These are phyloP conservation scores for Tuber aestivum DNA, from an alignment of 495 filamentous ascomycete genomes.

Conservation along the genomic window DNA sequence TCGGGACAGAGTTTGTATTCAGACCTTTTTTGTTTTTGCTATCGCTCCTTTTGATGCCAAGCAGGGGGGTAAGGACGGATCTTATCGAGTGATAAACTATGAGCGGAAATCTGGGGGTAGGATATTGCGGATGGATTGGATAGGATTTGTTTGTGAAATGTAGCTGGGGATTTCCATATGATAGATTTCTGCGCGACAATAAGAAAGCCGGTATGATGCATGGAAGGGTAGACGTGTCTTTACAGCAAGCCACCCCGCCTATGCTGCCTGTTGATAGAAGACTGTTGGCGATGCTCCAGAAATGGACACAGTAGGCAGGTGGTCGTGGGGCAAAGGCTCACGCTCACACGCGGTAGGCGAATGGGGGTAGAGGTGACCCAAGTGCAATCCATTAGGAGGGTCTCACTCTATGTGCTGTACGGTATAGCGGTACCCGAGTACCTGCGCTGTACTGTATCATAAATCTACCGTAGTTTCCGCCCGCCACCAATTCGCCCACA, in stretches of 20 bases:
- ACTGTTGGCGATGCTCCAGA: background rate
- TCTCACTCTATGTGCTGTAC: too few species aligned
- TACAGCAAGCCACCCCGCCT: background rate
- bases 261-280: background rate
- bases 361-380: too few species aligned
- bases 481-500: background rate
- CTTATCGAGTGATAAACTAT: background rate
- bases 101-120: background rate
- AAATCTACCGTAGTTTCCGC: background rate
- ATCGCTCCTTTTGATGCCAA: background rate
- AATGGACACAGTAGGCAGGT: background rate
- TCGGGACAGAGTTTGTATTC: background rate
- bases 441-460: too few species aligned
- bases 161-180: background rate
- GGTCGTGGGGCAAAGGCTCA: too few species aligned
- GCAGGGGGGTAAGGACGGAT: background rate
- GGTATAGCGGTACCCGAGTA: too few species aligned
- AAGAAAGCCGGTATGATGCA: background rate
- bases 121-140: background rate
- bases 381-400: background rate
- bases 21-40: background rate
- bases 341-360: too few species aligned
- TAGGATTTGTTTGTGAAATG: background rate
- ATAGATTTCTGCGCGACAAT: background rate
- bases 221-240: background rate